phyloP scores from a whole-genome alignment of 1,284 basidiomycete genomes.

The Marasmius fiardii region DNA sequence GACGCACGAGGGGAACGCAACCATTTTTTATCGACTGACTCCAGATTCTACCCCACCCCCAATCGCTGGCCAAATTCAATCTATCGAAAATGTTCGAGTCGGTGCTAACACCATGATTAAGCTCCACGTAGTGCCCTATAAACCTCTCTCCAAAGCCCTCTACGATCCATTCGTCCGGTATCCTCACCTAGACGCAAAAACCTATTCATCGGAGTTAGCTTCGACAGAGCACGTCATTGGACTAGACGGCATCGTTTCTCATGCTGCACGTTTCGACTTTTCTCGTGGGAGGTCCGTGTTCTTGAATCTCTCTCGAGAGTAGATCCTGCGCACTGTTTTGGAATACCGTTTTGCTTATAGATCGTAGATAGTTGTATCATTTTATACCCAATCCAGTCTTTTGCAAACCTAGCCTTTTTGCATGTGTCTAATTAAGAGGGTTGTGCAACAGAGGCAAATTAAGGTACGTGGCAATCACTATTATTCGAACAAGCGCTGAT shows the following conservation, averaged over 20 bases:
- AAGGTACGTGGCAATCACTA: no score
- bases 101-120: not conserved
- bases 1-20: conserved; percentile 18
- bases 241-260: not conserved
- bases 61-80: not conserved
- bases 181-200: not conserved
- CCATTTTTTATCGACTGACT: not conserved
- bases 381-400: no score
- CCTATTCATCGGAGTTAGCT: not conserved
- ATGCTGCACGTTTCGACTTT: conserved; percentile 1
- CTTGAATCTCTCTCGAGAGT: not conserved
- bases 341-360: no score
- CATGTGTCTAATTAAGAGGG: no score
- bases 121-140: not conserved
- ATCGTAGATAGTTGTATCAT: no score
- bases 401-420: no score
- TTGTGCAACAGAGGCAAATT: no score
- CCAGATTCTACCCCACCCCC: not conserved
- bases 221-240: not conserved
- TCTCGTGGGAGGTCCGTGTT: not conserved
- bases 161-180: not conserved
- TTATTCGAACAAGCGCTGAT: no score
- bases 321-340: no score
- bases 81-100: not conserved
- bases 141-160: not conserved